phyloP scores from a whole-genome alignment of 2,329 filamentous ascomycete species.

The Penicillium rolfsii region DNA sequence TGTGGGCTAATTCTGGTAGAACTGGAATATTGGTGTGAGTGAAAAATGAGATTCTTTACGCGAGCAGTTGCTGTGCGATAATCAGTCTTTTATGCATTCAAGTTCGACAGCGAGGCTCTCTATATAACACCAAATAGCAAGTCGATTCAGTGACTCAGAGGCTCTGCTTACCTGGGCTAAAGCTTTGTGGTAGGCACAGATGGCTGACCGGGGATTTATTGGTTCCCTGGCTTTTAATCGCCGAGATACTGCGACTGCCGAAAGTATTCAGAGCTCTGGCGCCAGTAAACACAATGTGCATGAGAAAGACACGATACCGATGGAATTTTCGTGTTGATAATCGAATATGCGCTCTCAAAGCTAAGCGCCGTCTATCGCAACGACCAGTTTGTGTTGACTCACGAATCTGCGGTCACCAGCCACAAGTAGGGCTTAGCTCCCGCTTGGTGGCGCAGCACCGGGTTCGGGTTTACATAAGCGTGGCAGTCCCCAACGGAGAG shows the following conservation, averaged over 20 bases:
- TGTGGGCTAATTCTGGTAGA: neutral
- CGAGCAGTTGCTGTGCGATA: neutral
- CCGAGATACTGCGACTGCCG: constrained; percentile 17
- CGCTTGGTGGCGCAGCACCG: neutral
- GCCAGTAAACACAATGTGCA: constrained; percentile 21
- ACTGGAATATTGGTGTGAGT: constrained; percentile 5
- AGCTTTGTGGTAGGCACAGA: neutral
- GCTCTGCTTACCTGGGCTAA: neutral
- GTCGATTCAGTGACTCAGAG: neutral
- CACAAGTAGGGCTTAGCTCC: constrained; percentile 21
- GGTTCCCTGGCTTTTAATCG: constrained; percentile 12
- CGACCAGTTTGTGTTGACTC: constrained; percentile 25
- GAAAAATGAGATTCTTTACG: neutral
- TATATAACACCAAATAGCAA: neutral
- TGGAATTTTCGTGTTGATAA: neutral
- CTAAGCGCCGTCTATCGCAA: neutral
- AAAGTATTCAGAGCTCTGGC: constrained; percentile 19
- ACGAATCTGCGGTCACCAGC: constrained; percentile 18
- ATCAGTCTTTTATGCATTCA: constrained; percentile 7
- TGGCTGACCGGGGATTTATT: constrained; percentile 8
- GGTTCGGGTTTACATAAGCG: constrained; percentile 6
- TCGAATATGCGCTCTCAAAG: neutral
- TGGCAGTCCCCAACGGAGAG: constrained; percentile 15
- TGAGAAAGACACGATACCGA: constrained; percentile 17
- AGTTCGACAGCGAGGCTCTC: neutral